Evolutionary conservation across 495 filamentous ascomycete species (phyloP), one percentile per base, ranked within the genome.

Genomic region (Sabuloglossum arenarium): DNA sequence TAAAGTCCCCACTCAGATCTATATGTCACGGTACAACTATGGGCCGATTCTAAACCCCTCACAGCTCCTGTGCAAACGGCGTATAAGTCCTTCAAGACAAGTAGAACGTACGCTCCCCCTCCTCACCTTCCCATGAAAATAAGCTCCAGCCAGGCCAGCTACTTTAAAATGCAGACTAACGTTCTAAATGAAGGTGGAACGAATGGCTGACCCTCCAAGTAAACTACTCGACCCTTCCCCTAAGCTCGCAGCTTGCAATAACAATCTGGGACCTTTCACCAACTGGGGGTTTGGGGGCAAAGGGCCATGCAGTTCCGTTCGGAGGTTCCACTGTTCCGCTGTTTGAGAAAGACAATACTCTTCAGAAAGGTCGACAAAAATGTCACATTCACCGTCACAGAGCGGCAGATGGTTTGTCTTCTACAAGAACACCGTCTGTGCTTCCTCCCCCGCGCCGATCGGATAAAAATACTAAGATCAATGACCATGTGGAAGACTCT

Each of bases 191-290:
- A 28, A 77, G 74, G 63, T 99, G 91, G 91, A 89, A 90, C 64
- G 91, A 99, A 70, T 99, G 93, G 93, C 76, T 99, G 28, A 79
- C 79, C 11, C 68, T 99, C 49, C 90, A 93, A 12, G 78, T 94
- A 62, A 75, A 75, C 1, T 88, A 95, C 60, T 80, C 85, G 47
- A 80, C 81, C 51, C 75, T 90, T 3, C 88, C 89, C 23, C 69
- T 83, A 28, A 81, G 80, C 57, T 77, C 87, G 1, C 85, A 87
- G 62, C 75, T 99, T 29, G 91, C 93, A 11, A 85, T 99, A 47
- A 99, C 91, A 11, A 69, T 96, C 55, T 96, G 91, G 93, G 91
- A 99, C 63, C 66, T 97, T 24, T 91, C 86, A 6, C 87, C 89
- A 3, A 77, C 81, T 21, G 79, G 80, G 29, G 77, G 80, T 32